Percentiles rank a stretch among this genome's conserved stretches.
phyloP scores from a whole-genome alignment of 768 basidiomycete species.

The Rhizopogon vinicolor region DNA sequence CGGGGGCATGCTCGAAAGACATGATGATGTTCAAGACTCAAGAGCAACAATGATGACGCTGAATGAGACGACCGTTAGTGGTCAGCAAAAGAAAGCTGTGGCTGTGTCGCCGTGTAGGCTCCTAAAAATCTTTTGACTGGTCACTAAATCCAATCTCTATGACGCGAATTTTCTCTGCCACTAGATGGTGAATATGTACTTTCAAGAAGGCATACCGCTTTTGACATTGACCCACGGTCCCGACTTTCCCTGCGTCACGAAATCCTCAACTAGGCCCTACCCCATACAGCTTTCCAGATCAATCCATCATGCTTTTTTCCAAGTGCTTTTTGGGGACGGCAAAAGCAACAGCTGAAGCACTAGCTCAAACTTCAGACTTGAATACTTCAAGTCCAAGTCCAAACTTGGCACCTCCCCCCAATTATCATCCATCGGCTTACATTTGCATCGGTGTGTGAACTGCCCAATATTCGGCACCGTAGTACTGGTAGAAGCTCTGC shows the following conservation, averaged over 20 bases:
- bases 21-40: constrained; percentile 27
- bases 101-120: background rate
- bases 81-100: background rate
- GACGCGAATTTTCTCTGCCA: too few species aligned
- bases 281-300: background rate
- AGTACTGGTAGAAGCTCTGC: background rate
- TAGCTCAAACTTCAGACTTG: background rate
- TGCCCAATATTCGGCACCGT: background rate
- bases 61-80: background rate
- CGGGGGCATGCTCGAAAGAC: constrained; percentile 83
- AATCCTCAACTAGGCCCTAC: background rate
- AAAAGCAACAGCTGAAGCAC: too few species aligned
- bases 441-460: background rate
- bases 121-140: too few species aligned
- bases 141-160: too few species aligned
- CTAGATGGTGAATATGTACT: too few species aligned
- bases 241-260: background rate
- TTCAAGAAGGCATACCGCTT: background rate
- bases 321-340: background rate
- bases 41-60: background rate
- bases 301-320: background rate
- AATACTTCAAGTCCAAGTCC: too few species aligned
- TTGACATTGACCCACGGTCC: too few species aligned
- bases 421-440: background rate
- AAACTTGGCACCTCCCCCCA: background rate